phyloP scores from a whole-genome alignment of 805 yeast genomes.

The Candida montana region DNA sequence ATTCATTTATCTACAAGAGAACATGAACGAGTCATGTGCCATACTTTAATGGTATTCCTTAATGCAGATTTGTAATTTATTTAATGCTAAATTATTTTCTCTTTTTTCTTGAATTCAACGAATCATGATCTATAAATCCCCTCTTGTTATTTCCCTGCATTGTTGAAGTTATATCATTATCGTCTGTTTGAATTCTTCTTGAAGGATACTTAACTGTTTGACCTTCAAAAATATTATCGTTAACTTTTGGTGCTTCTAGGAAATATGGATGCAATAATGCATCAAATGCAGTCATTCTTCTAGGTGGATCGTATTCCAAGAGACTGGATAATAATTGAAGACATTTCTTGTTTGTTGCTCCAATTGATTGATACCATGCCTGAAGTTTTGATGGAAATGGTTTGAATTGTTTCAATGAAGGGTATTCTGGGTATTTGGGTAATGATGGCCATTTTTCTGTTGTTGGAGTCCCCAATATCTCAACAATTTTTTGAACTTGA shows the following conservation, averaged over 20 bases:
- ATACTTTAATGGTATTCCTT: too few relatives aligned
- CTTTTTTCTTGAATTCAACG: constrained; percentile 22
- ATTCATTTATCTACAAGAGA: too few relatives aligned
- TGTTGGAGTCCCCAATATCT: constrained; percentile 88
- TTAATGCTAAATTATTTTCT: constrained; percentile 12
- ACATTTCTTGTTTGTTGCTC: constrained; percentile 68
- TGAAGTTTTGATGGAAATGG: constrained; percentile 61
- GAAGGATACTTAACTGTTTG: constrained; percentile 72
- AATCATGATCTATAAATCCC: constrained; percentile 20
- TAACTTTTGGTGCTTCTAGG: constrained; percentile 59
- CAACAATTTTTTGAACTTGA: constrained; percentile 86
- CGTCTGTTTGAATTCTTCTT: constrained; percentile 82
- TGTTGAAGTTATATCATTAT: constrained; percentile 59
- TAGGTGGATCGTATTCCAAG: constrained; percentile 78
- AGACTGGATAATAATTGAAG: constrained; percentile 57
- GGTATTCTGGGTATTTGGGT: constrained; percentile 78
- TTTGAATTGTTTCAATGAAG: constrained; percentile 51
- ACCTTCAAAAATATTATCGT: constrained; percentile 76
- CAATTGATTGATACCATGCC: constrained; percentile 82
- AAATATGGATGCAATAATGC: constrained; percentile 79
- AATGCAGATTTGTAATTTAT: too few relatives aligned
- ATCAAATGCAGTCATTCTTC: constrained; percentile 70
- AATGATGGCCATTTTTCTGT: constrained; percentile 74
- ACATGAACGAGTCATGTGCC: too few relatives aligned
- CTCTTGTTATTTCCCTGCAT: constrained; percentile 27